These are phyloP conservation scores for Candida incommunis DNA, from an alignment of 805 yeast species.

Conservation along the genomic window DNA sequence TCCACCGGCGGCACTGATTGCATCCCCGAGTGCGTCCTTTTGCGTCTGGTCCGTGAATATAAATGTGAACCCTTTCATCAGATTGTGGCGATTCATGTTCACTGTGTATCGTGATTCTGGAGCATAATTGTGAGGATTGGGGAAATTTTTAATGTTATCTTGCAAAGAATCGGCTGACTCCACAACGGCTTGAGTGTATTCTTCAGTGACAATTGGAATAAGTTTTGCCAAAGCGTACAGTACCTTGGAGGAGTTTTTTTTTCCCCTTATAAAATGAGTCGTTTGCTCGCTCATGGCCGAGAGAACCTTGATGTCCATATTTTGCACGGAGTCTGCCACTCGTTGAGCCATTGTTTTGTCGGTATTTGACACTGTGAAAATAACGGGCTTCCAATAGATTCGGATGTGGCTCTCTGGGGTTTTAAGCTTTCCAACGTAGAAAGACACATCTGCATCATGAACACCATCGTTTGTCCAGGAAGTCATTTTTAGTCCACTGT, in stretches of 20 bases:
- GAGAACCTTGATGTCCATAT: constrained; percentile 17
- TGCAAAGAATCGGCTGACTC: constrained; percentile 7
- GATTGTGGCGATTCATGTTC: constrained; percentile 11
- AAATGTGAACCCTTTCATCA: constrained; percentile 17
- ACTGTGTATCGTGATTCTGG: constrained; percentile 14
- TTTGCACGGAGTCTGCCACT: constrained; percentile 9
- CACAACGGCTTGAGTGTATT: constrained; percentile 12
- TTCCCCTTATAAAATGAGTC: constrained; percentile 15
- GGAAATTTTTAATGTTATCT: constrained; percentile 15
- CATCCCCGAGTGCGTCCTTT: constrained; percentile 12
- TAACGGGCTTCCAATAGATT: constrained; percentile 15
- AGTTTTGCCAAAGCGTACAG: constrained; percentile 21
- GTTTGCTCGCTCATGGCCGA: constrained; percentile 14
- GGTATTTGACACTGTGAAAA: constrained; percentile 13
- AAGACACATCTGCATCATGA: constrained; percentile 2
- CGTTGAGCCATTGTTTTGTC: constrained; percentile 8
- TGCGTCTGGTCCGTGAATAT: constrained; percentile 15
- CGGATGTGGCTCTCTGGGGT: constrained; percentile 8
- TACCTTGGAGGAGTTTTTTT: constrained; percentile 16
- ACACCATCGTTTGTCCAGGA: background rate
- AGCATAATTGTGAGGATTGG: constrained; percentile 14
- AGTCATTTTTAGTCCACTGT: background rate
- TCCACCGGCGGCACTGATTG: constrained; percentile 18
- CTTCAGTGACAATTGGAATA: constrained; percentile 19
- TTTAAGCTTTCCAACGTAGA: constrained; percentile 12